Conservation (phyloP, 2,329 filamentous ascomycete species). For the Gliomastix tumulicola region DNA sequence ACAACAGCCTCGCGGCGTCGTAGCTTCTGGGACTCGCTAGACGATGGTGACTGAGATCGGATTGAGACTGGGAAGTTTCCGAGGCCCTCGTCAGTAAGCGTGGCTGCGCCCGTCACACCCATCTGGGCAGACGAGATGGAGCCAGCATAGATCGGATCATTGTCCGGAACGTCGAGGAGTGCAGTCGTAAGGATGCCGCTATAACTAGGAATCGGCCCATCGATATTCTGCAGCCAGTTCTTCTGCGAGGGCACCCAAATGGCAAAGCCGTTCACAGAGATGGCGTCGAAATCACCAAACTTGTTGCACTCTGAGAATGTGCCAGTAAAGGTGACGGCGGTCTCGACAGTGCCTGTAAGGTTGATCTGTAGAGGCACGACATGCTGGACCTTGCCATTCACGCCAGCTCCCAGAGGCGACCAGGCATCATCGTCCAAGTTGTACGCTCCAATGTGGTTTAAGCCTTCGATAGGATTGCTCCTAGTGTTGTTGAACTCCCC, state of each 20-base stretch:
- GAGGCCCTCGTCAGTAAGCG: slow-evolving; percentile 48
- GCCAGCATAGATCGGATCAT: slow-evolving; percentile 71
- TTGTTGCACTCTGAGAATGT: slow-evolving; percentile 67
- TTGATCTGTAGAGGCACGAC: slow-evolving; percentile 78
- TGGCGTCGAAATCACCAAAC: slow-evolving; percentile 56
- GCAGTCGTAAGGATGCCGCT: slow-evolving; percentile 66
- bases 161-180: slow-evolving; percentile 56
- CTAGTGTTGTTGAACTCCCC: slow-evolving; percentile 76
- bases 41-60: slow-evolving; percentile 18
- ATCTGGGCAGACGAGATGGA: slow-evolving; percentile 71
- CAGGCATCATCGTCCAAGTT: slow-evolving; percentile 63
- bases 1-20: slow-evolving; percentile 38
- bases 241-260: slow-evolving; percentile 81
- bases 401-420: slow-evolving; percentile 74
- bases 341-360: slow-evolving; percentile 63
- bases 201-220: slow-evolving; percentile 56
- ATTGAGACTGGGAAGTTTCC: slow-evolving; percentile 53
- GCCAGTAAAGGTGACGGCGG: slow-evolving; percentile 73
- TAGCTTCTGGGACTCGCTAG: slow-evolving; percentile 24
- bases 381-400: slow-evolving; percentile 69
- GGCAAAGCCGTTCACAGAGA: slow-evolving; percentile 68
- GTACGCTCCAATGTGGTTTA: slow-evolving; percentile 74
- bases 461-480: slow-evolving; percentile 50
- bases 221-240: slow-evolving; percentile 84
- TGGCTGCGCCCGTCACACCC: slow-evolving; percentile 64